These are phyloP conservation scores for Venturia asperata DNA, from an alignment of 2,329 filamentous ascomycete genomes.

Conservation along the genomic window DNA sequence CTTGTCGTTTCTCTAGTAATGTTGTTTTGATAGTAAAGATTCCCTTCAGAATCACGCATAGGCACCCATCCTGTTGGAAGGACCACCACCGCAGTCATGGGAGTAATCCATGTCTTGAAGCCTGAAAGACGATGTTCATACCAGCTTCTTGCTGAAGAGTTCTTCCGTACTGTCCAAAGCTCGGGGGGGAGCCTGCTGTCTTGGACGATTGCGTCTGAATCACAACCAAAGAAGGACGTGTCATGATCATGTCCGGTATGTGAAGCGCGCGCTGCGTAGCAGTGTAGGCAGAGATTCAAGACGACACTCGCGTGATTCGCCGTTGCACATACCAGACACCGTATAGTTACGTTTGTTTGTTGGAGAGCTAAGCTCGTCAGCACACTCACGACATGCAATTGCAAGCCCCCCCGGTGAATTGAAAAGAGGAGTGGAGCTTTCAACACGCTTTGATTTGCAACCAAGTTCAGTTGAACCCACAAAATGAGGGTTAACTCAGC, in stretches of 20 bases:
- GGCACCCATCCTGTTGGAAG: conserved; percentile 2
- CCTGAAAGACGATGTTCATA: conserved; percentile 4
- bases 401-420: neutral
- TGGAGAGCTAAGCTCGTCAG: conserved; percentile 4
- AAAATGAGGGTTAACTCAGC: neutral
- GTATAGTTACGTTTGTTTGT: neutral
- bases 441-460: neutral
- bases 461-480: neutral
- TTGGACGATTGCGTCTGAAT: conserved; percentile 2
- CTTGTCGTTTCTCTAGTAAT: neutral
- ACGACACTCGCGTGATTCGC: neutral
- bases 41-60: neutral
- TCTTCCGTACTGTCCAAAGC: conserved; percentile 4
- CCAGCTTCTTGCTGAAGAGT: conserved; percentile 2
- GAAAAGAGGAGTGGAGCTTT: neutral
- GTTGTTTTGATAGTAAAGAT: conserved; percentile 4
- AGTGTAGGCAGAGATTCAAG: conserved; percentile 7
- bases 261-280: neutral
- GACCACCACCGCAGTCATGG: conserved; percentile 2
- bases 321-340: conserved; percentile 5
- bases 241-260: conserved; percentile 1
- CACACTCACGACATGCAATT: neutral
- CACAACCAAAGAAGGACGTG: conserved; percentile 1
- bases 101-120: conserved; percentile 6
- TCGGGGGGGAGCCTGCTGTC: neutral